Percentiles rank a stretch among this genome's conserved stretches.
These are phyloP conservation scores for Exophiala sp. DNA, from an alignment of 2,329 filamentous ascomycete species.

Conservation along the genomic window DNA sequence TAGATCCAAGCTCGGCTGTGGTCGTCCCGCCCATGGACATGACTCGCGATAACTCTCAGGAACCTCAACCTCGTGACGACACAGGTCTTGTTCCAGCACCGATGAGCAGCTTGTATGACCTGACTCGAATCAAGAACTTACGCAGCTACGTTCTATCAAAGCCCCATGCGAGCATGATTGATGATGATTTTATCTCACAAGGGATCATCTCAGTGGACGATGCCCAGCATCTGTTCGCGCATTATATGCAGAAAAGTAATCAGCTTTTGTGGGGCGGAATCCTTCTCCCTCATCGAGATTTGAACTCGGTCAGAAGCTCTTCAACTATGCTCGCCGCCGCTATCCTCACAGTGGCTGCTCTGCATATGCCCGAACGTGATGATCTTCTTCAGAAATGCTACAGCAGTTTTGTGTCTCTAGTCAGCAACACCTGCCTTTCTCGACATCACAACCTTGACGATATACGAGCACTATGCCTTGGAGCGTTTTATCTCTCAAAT, in stretches of 20 bases:
- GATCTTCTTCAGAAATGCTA: conserved; percentile 53
- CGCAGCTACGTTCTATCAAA: conserved; percentile 35
- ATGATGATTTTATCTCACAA: conserved; percentile 49
- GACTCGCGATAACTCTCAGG: conserved; percentile 3
- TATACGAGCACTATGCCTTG: conserved; percentile 57
- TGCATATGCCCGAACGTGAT: conserved; percentile 54
- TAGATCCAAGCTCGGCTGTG: background rate
- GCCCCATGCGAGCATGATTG: conserved; percentile 39
- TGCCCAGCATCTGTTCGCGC: conserved; percentile 50
- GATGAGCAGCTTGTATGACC: conserved; percentile 42
- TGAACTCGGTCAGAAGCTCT: conserved; percentile 51
- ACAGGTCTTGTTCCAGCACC: conserved; percentile 35
- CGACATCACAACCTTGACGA: conserved; percentile 56
- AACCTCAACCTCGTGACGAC: conserved; percentile 3
- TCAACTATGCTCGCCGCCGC: conserved; percentile 54
- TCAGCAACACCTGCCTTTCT: conserved; percentile 55
- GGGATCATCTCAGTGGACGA: conserved; percentile 47
- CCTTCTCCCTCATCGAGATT: conserved; percentile 47
- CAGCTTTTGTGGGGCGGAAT: conserved; percentile 52
- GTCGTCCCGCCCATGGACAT: conserved; percentile 4
- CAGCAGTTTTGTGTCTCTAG: conserved; percentile 54
- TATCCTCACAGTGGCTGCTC: conserved; percentile 55
- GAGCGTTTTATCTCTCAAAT: conserved; percentile 60
- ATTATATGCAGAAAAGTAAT: conserved; percentile 52
- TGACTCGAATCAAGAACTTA: conserved; percentile 54